Evolutionary conservation across 345 rosid genomes (phyloP), one percentile per base, ranked within the genome.

Genomic region (Conringia planisiliqua): DNA sequence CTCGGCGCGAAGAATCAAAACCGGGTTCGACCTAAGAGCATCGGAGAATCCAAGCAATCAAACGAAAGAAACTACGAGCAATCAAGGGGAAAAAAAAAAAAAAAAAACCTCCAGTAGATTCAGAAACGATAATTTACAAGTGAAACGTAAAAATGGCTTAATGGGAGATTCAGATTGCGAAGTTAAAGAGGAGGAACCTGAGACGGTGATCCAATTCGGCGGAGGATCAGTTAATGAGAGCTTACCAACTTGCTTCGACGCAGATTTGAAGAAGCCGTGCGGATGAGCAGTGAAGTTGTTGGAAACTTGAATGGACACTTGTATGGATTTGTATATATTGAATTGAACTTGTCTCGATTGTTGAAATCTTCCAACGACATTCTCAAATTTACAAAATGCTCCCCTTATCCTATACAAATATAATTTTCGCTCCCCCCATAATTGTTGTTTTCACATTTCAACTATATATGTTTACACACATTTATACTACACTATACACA

Each of bases 231-330:
- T 17, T 3, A 35, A 60, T 22, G 74, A 59, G 2, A 71, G 26
- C 68, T 46, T 1, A 60, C 22, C 24, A 46, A 35, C 14, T 59
- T 22, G 67, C 17, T 71, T 35, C 7, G 64, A 51, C 17, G 27
- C 4, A 11, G 68, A 50, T 27, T 68, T 40, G 55, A 57, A 70
- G 56, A 68, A 47, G 67, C 60, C 50, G 65, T 29, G 24, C 36
- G 27, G 60, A 14, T 68, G 62, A 68, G 58, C 74, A 64, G 30
- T 68, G 51, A 62, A 76, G 79, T 69, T n/a, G 79, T 70, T 76
- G 75, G 65, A 5, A 27, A 70, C 60, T 43, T 76, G 50, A 69
- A 76, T 52, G 62, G 3, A 10, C n/a, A 1, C 59, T 65, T 65
- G 16, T 59, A 40, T 60, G 9, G 20, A 38, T 38, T 27, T 33